phyloP scores from a whole-genome alignment of 2,329 filamentous ascomycete species.

The Fusarium incarnatum region DNA sequence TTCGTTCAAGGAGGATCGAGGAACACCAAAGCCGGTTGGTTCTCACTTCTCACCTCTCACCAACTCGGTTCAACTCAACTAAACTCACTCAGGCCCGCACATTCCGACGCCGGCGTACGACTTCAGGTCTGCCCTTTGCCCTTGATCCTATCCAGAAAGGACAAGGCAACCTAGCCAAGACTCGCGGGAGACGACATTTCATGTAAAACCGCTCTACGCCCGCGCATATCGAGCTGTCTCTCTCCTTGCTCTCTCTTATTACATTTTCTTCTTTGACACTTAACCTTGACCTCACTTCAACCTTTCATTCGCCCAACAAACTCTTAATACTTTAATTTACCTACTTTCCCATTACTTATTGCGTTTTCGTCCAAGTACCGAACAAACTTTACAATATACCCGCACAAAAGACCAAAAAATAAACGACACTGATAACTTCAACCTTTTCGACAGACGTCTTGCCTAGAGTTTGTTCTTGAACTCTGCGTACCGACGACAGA shows the following conservation, averaged over 20 bases:
- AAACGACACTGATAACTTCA: not conserved
- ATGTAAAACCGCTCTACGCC: constrained; percentile 41
- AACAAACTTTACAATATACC: constrained; percentile 4
- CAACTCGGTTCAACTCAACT: constrained; percentile 1
- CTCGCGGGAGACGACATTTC: constrained; percentile 44
- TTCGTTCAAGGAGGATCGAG: constrained; percentile 41
- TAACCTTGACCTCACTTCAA: not conserved
- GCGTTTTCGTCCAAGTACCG: not conserved
- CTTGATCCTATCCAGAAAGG: constrained; percentile 38
- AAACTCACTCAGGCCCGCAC: constrained; percentile 33
- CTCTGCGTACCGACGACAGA: not conserved
- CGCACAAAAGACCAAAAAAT: not conserved
- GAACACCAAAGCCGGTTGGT: constrained; percentile 16
- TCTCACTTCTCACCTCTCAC: constrained; percentile 3
- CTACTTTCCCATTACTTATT: constrained; percentile 4
- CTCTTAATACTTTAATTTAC: constrained; percentile 17
- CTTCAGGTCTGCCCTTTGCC: constrained; percentile 38
- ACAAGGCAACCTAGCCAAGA: constrained; percentile 3
- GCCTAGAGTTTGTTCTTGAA: not conserved
- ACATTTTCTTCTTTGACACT: not conserved
- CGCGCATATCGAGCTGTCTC: constrained; percentile 29
- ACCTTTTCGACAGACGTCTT: not conserved
- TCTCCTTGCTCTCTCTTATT: constrained; percentile 9
- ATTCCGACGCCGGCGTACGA: constrained; percentile 46
- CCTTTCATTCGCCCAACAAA: not conserved